These are phyloP conservation scores for Paspalum notatum DNA, from an alignment of 176 grass and related monocot genomes.

Conservation along the genomic window DNA sequence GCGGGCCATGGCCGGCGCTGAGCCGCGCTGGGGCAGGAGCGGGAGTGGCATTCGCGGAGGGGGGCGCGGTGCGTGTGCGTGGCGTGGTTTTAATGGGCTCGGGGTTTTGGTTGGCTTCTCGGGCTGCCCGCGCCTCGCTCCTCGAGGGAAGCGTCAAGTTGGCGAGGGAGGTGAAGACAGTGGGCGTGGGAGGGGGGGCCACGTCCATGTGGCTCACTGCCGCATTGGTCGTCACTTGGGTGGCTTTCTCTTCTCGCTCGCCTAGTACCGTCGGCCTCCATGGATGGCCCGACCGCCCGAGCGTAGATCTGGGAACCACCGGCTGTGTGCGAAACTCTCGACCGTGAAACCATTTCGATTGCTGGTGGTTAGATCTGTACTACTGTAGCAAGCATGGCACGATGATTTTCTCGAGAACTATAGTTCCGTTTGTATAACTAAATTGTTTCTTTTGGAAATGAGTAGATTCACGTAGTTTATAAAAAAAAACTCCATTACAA, in stretches of 20 bases:
- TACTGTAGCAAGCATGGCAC: too few relatives aligned
- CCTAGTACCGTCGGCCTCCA: background rate
- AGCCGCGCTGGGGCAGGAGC: background rate
- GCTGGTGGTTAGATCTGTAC: too few relatives aligned
- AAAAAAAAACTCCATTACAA: too few relatives aligned
- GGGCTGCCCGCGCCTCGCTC: background rate
- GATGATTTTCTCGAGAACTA: too few relatives aligned
- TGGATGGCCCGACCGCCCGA: background rate
- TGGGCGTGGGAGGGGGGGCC: background rate
- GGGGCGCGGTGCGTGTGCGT: background rate
- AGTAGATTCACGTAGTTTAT: too few relatives aligned
- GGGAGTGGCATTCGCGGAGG: constrained; percentile 1
- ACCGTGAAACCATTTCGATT: too few relatives aligned
- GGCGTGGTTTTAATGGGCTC: constrained; percentile 21
- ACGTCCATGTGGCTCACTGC: constrained; percentile 50
- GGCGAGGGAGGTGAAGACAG: background rate
- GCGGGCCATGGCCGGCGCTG: constrained; percentile 7
- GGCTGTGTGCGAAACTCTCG: too few relatives aligned
- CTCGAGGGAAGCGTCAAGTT: background rate
- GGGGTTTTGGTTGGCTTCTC: constrained; percentile 35
- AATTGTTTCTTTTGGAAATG: too few relatives aligned
- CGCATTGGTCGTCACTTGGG: constrained; percentile 5
- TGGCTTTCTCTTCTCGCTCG: background rate
- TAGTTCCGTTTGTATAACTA: too few relatives aligned
- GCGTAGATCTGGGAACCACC: too few relatives aligned